These are phyloP conservation scores for Botrytis fragariae DNA, from an alignment of 2,329 filamentous ascomycete genomes.

Conservation along the genomic window DNA sequence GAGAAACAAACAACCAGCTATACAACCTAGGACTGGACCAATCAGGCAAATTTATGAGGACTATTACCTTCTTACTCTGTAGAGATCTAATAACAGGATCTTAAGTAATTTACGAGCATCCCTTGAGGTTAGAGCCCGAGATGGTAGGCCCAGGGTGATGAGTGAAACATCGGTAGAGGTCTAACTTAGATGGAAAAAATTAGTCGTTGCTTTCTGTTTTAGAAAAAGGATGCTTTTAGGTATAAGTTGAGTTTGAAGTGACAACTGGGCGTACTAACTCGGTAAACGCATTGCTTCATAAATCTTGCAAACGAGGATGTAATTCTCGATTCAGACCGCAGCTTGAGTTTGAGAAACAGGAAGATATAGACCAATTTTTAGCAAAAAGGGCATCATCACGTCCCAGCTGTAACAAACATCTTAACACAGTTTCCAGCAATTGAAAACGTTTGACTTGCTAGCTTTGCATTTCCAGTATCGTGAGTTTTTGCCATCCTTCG, in stretches of 20 bases:
- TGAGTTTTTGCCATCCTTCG: not conserved
- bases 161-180: not conserved
- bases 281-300: not conserved
- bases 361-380: not conserved
- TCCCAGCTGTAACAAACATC: not conserved
- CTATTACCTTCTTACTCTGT: not conserved
- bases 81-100: not conserved
- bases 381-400: not conserved
- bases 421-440: not conserved
- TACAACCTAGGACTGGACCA: not conserved
- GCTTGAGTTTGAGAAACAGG: not conserved
- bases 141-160: not conserved
- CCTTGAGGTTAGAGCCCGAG: not conserved
- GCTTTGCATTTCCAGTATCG: not conserved
- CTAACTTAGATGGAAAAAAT: not conserved
- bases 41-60: not conserved
- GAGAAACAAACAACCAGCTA: not conserved
- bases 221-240: not conserved
- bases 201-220: not conserved
- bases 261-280: too few species aligned
- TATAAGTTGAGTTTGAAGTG: not conserved
- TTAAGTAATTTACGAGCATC: not conserved
- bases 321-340: not conserved
- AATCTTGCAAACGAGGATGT: not conserved
- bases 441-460: not conserved